phyloP scores from a whole-genome alignment of 1,284 basidiomycete genomes.

The Cryptococcus deneoformans region DNA sequence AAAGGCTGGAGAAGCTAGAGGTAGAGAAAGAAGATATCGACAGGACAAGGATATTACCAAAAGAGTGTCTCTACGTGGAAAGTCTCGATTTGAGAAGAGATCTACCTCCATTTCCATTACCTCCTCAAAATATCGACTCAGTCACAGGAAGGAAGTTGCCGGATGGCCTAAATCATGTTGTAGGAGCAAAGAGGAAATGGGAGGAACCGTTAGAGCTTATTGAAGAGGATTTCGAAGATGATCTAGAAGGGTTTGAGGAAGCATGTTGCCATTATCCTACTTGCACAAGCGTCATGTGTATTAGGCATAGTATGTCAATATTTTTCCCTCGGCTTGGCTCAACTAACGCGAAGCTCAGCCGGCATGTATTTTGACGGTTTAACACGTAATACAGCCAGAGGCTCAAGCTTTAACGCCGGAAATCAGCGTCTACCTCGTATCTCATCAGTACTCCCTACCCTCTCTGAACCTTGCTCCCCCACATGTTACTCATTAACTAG shows the following conservation, averaged over 20 bases:
- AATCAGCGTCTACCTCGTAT: not conserved
- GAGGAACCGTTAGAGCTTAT: not conserved
- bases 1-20: not conserved
- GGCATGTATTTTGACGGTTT: not conserved
- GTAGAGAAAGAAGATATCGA: conserved; percentile 7
- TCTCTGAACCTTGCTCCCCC: conserved; percentile 3
- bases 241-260: conserved; percentile 1
- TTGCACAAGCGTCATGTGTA: conserved; percentile 8
- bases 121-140: not conserved
- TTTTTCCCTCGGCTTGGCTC: not conserved
- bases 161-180: not conserved
- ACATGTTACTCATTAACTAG: not conserved
- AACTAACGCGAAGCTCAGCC: not conserved
- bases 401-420: too few relatives aligned
- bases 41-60: conserved; percentile 7
- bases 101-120: conserved; percentile 11
- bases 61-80: conserved; percentile 1
- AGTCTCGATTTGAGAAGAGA: conserved; percentile 10
- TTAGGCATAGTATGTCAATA: conserved; percentile 9
- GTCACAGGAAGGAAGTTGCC: not conserved
- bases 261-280: conserved; percentile 1
- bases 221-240: conserved; percentile 1
- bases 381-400: not conserved
- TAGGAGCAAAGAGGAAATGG: conserved; percentile 10
- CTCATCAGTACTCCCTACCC: not conserved